A percentile compares a stretch with the other conserved stretches of the same genome.
Evolutionary conservation across 2,329 filamentous ascomycete species (phyloP).

Genomic region (Pestalotiopsis sp.): DNA sequence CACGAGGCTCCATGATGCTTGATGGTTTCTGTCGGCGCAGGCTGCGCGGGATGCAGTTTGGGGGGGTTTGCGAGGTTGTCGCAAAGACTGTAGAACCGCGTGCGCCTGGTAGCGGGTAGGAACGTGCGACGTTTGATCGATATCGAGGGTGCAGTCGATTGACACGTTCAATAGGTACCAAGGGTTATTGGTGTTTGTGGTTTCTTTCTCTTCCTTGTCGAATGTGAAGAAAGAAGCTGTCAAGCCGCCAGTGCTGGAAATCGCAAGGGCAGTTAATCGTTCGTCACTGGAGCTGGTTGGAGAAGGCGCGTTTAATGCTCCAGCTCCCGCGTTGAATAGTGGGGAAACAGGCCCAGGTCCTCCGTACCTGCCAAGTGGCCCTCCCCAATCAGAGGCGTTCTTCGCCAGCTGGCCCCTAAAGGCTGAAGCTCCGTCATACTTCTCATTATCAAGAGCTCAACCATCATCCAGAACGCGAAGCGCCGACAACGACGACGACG

Average conservation of each 20-base stretch:
- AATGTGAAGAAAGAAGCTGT: neutral
- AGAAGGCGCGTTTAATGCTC: neutral
- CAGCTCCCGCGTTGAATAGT: neutral
- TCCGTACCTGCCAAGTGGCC: neutral
- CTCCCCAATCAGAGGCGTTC: neutral
- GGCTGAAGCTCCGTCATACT: neutral
- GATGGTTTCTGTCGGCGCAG: neutral
- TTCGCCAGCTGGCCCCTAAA: slow-evolving; percentile 6
- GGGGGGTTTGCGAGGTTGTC: slow-evolving; percentile 1
- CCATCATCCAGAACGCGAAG: neutral
- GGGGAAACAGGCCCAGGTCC: neutral
- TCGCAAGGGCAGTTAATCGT: neutral
- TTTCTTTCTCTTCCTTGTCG: neutral
- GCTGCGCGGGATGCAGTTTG: neutral
- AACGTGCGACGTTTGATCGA: neutral
- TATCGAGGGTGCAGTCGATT: neutral
- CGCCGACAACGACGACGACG: neutral
- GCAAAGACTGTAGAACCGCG: neutral
- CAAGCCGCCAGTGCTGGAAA: neutral
- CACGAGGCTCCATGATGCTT: slow-evolving; percentile 69
- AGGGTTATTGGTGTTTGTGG: neutral
- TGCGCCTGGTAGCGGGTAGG: neutral
- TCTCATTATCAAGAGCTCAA: neutral
- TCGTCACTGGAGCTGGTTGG: neutral
- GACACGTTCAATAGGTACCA: neutral